Evolutionary conservation across 2,329 filamentous ascomycete species (phyloP).

Genomic region (Cadophora sp.): DNA sequence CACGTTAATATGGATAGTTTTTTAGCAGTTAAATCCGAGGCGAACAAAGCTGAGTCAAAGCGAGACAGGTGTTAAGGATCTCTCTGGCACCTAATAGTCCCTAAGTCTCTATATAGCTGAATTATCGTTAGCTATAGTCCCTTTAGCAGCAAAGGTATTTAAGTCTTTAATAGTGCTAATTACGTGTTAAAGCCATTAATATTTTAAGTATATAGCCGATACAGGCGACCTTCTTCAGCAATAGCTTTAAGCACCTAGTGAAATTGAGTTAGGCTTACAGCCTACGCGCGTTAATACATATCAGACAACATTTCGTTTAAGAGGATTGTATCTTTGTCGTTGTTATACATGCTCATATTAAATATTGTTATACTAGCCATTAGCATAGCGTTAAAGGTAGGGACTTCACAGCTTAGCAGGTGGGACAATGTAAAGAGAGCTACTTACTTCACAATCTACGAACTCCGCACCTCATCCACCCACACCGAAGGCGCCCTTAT

Average conservation of each 20-base stretch:
- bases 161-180: slow-evolving; percentile 77
- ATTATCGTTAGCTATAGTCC: slow-evolving; percentile 90
- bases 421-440: slow-evolving; percentile 24
- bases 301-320: slow-evolving; percentile 95
- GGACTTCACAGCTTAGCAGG: slow-evolving; percentile 27
- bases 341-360: slow-evolving; percentile 85
- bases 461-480: slow-evolving; percentile 52
- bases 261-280: slow-evolving; percentile 81
- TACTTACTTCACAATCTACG: slow-evolving; percentile 58
- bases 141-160: slow-evolving; percentile 77
- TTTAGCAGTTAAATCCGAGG: slow-evolving; percentile 11
- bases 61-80: slow-evolving; percentile 27
- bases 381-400: slow-evolving; percentile 27
- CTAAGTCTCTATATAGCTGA: slow-evolving; percentile 89
- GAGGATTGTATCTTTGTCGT: slow-evolving; percentile 81
- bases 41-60: slow-evolving; percentile 25
- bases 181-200: slow-evolving; percentile 91
- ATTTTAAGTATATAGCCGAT: slow-evolving; percentile 93
- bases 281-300: slow-evolving; percentile 76
- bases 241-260: slow-evolving; percentile 90
- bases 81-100: slow-evolving; percentile 52
- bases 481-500: slow-evolving; percentile 62
- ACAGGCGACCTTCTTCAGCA: slow-evolving; percentile 79
- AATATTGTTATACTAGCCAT: slow-evolving; percentile 69
- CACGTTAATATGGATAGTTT: neutral